Conservation (phyloP, 1,284 basidiomycete genomes). For the Ustilago curta region DNA sequence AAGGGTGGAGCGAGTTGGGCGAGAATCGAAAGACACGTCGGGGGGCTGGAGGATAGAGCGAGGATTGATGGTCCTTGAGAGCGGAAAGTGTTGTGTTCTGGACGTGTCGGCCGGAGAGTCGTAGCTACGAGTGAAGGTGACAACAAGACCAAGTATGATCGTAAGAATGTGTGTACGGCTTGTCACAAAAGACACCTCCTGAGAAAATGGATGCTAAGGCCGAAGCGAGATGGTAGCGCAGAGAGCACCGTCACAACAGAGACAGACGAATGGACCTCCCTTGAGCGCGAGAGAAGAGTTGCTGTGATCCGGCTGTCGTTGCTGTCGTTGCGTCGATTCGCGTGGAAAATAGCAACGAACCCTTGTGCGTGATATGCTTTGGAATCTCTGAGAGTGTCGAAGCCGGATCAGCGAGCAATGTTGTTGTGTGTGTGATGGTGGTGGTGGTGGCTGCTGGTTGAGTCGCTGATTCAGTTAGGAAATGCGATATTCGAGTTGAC, state of each 20-base stretch:
- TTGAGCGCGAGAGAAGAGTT: neutral
- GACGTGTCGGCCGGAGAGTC: too few relatives aligned
- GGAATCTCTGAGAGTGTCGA: neutral
- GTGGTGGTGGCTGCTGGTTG: neutral
- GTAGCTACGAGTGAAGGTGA: too few relatives aligned
- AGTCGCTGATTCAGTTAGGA: neutral
- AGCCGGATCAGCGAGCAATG: constrained; percentile 12
- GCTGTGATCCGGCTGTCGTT: constrained; percentile 18
- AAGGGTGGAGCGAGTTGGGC: neutral
- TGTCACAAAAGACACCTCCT: too few relatives aligned
- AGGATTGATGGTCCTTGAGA: neutral
- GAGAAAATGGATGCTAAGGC: too few relatives aligned
- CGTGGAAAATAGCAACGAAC: neutral
- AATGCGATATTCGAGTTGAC: constrained; percentile 13
- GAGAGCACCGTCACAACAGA: neutral
- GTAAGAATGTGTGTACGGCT: too few relatives aligned
- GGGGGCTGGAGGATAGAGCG: neutral
- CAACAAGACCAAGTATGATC: too few relatives aligned
- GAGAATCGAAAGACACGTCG: neutral
- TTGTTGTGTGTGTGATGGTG: neutral
- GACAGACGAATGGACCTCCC: neutral
- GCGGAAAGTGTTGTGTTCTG: too few relatives aligned
- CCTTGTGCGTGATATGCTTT: neutral
- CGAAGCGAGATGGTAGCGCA: too few relatives aligned
- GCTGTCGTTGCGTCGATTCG: neutral